Base-by-base conservation (phyloP, 2,329 filamentous ascomycete species). In the Colletotrichum zoysiae region DNA sequence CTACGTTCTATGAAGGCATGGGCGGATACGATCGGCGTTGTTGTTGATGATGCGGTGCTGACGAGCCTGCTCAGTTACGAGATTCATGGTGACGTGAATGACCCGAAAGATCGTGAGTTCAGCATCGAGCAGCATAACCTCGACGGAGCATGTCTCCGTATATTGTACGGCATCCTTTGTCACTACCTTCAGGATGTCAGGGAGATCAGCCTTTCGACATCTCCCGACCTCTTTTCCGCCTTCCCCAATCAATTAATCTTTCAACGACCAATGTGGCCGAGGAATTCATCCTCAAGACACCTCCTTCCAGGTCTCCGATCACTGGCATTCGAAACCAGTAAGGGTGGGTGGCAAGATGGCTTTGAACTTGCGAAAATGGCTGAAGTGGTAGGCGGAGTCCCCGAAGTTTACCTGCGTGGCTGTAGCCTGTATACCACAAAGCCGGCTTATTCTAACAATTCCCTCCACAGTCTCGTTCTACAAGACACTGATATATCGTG, bases 391-490 rank as follows among this genome's bases (percentile, higher is more conserved):
- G 20, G 9, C 3, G 9, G 53, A 9, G 1, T 38, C 53, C 35
- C 30, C 1, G 53, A 56, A 12, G 20, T 56, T 2, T 56, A 56
- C 12, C 30, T 56, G 18, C 30, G 53, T n/a, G 18, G 18, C 16
- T 35, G 35, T 14, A 1, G 2, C 30, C 18, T 56, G 0, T 11
- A 14, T 5, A 26, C 6, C 16, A 2, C 12, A 26, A 12, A 26
- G 9, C 14, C 20, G 18, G 1, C 4, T 0, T 3, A 0, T 35
- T 35, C 30, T 5, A 38, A n/a, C 30, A 1, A 20, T 1, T n/a
- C 3, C 18, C 30, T 56, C 18, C 30, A 12, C 4, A 56, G 30
- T n/a, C 30, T 56, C 4, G 11, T 56, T 11, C 6, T 56, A 5
- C 53, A 38, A 35, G 53, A 56, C 26, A 26, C 26, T 26, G 26